A percentile compares a stretch with the other conserved stretches of the same genome.
These are phyloP conservation scores for Stylosanthes scabra DNA, from an alignment of 331 rosid genomes.

Conservation along the genomic window DNA sequence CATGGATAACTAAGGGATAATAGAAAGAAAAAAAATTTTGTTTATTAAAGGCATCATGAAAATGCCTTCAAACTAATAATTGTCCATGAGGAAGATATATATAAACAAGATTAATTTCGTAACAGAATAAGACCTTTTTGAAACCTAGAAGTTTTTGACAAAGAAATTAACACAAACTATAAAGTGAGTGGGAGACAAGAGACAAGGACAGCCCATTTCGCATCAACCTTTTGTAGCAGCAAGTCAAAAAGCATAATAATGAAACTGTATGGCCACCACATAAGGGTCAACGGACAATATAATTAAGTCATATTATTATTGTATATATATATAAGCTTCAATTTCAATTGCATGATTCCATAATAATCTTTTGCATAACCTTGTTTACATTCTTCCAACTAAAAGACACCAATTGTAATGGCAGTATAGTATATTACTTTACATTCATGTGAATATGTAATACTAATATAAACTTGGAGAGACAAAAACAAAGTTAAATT, in stretches of 20 bases:
- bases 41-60: no score
- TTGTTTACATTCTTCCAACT: slow-evolving; percentile 2
- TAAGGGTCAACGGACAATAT: slow-evolving; percentile 29
- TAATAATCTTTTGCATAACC: background rate
- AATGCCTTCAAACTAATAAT: no score
- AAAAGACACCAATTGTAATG: slow-evolving; percentile 28
- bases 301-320: no score
- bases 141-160: slow-evolving; percentile 29
- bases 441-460: no score
- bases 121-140: no score
- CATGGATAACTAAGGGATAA: no score
- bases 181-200: slow-evolving; percentile 54
- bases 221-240: slow-evolving; percentile 47
- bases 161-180: slow-evolving; percentile 26
- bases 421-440: no score
- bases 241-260: slow-evolving; percentile 49
- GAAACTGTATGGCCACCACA: slow-evolving; percentile 40
- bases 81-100: no score
- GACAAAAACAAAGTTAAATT: background rate
- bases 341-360: no score
- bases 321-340: no score
- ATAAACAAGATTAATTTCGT: no score
- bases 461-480: background rate
- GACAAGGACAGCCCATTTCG: slow-evolving; percentile 54
- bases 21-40: no score